phyloP scores from a whole-genome alignment of 805 yeast genomes.

The Kuraishia floccosa region DNA sequence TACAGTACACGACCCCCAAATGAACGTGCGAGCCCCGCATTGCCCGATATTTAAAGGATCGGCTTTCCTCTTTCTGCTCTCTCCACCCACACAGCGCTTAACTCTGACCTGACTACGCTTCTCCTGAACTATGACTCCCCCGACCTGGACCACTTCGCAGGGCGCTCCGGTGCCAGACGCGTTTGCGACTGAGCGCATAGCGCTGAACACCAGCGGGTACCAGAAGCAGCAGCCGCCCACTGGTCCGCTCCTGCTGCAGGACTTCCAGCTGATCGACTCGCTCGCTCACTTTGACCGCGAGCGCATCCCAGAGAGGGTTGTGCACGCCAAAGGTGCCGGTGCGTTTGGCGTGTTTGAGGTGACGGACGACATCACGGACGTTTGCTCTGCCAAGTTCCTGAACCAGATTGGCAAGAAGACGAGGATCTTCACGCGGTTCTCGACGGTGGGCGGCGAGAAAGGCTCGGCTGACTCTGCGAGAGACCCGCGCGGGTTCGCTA shows the following conservation, averaged over 20 bases:
- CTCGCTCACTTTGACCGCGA: slow-evolving; percentile 85
- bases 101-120: too few relatives aligned
- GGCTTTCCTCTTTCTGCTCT: too few relatives aligned
- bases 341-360: slow-evolving; percentile 83
- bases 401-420: slow-evolving; percentile 73
- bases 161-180: slow-evolving; percentile 74
- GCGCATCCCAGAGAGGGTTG: slow-evolving; percentile 87
- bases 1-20: too few relatives aligned
- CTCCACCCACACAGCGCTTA: too few relatives aligned
- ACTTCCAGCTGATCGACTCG: slow-evolving; percentile 69
- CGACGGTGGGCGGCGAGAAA: slow-evolving; percentile 80
- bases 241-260: slow-evolving; percentile 77
- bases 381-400: slow-evolving; percentile 61
- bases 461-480: slow-evolving; percentile 79
- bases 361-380: slow-evolving; percentile 72
- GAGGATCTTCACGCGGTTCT: slow-evolving; percentile 60
- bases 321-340: slow-evolving; percentile 90
- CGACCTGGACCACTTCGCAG: slow-evolving; percentile 58
- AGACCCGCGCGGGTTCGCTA: slow-evolving; percentile 81
- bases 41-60: too few relatives aligned
- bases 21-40: too few relatives aligned
- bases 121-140: slow-evolving; percentile 28
- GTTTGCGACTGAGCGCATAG: slow-evolving; percentile 65
- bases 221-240: slow-evolving; percentile 16
- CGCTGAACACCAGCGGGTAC: slow-evolving; percentile 30